Conservation (phyloP, 2,329 filamentous ascomycete species). For the Gremmenia infestans region DNA sequence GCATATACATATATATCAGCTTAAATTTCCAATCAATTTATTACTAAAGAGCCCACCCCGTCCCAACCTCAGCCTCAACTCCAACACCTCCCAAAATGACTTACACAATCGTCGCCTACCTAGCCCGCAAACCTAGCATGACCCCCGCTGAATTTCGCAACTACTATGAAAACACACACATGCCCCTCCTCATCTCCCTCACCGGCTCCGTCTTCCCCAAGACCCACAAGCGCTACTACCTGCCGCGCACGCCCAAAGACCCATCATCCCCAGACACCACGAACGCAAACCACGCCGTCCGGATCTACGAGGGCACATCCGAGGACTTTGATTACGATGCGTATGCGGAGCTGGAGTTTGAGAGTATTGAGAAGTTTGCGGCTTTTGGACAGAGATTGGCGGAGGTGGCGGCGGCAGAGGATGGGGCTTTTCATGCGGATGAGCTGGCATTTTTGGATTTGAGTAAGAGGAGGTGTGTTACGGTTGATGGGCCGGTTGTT, state of each 20-base stretch:
- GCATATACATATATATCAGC: no score
- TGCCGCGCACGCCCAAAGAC: not conserved
- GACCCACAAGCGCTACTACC: not conserved
- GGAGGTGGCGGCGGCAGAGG: not conserved
- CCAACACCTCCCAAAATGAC: not conserved
- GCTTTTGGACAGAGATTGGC: not conserved
- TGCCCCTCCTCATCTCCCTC: not conserved
- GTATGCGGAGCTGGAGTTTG: not conserved
- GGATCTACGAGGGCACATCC: not conserved
- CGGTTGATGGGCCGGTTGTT: not conserved
- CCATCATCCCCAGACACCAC: not conserved
- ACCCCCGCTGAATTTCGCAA: not conserved
- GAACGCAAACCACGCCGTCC: not conserved
- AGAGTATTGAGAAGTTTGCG: not conserved
- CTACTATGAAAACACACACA: constrained; percentile 1
- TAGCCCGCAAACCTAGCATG: not conserved
- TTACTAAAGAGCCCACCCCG: no score
- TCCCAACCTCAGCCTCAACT: no score
- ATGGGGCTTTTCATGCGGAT: not conserved
- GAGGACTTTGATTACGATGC: not conserved
- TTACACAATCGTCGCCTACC: not conserved
- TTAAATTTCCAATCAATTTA: no score
- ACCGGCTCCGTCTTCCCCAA: not conserved
- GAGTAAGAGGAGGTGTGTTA: not conserved
- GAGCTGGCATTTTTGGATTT: not conserved